Percentiles rank a stretch among this genome's conserved stretches.
Conservation (phyloP, 768 basidiomycete genomes). For the Hygrocybe punicea region DNA sequence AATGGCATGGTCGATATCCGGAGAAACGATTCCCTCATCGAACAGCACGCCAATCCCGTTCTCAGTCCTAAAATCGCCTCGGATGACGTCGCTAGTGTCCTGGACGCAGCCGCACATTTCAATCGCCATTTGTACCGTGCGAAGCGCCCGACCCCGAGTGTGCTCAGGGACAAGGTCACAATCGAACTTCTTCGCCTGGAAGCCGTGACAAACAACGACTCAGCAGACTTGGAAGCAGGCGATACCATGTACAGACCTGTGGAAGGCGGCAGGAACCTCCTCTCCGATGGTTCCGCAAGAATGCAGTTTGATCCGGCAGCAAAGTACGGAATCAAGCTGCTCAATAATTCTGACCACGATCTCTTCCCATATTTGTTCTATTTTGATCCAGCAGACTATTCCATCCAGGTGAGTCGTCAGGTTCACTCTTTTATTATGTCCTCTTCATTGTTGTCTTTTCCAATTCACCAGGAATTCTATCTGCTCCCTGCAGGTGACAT, state of each 20-base stretch:
- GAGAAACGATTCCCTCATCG: not conserved
- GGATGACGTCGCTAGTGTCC: not conserved
- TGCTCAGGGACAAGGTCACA: conserved; percentile 16
- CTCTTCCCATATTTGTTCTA: conserved; percentile 42
- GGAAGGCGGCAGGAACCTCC: conserved; percentile 23
- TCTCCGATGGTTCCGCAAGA: conserved; percentile 26
- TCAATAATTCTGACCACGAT: conserved; percentile 30
- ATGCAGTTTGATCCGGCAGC: conserved; percentile 25
- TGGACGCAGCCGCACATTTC: conserved; percentile 20
- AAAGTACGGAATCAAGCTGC: conserved; percentile 35
- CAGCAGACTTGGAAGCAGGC: conserved; percentile 3
- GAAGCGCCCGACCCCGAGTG: not conserved
- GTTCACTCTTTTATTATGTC: not conserved
- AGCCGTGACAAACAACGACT: too few species aligned
- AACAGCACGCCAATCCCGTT: not conserved
- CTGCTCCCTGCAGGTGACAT: conserved; percentile 17
- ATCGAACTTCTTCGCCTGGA: not conserved
- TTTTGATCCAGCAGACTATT: conserved; percentile 41
- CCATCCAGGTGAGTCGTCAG: conserved; percentile 18
- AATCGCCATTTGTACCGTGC: conserved; percentile 24
- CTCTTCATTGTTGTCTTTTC: conserved; percentile 16
- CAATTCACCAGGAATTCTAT: too few species aligned
- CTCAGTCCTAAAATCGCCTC: not conserved
- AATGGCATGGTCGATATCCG: not conserved
- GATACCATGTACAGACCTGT: conserved; percentile 9